A percentile compares a stretch with the other conserved stretches of the same genome.
phyloP scores from a whole-genome alignment of 2,329 filamentous ascomycete genomes.

The Ophiocordyceps robertsii region DNA sequence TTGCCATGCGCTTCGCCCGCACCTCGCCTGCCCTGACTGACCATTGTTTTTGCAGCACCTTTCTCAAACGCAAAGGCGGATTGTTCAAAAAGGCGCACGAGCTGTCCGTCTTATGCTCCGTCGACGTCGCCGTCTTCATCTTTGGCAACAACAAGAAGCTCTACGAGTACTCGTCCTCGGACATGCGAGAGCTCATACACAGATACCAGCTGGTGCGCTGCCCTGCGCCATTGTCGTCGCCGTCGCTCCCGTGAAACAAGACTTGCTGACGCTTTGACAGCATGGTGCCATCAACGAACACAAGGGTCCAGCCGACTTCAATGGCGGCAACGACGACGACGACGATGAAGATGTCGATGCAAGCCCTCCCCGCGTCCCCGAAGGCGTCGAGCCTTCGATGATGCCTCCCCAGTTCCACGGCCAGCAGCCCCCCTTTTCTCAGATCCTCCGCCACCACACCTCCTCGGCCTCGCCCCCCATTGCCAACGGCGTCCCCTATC shows the following conservation, averaged over 20 bases:
- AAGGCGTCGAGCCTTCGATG: conserved; percentile 43
- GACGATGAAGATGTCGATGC: conserved; percentile 60
- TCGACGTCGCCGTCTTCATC: conserved; percentile 97
- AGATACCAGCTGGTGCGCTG: conserved; percentile 79
- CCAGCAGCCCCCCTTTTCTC: conserved; percentile 54
- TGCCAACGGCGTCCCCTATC: conserved; percentile 59
- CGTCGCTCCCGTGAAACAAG: too few species aligned
- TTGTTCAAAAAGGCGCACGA: conserved; percentile 99
- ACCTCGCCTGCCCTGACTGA: not conserved
- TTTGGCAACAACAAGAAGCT: conserved; percentile 99
- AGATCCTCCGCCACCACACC: conserved; percentile 69
- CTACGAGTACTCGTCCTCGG: conserved; percentile 89
- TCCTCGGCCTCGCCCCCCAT: conserved; percentile 84
- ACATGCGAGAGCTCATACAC: conserved; percentile 82
- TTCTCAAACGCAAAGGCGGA: conserved; percentile 95
- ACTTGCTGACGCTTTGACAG: conserved; percentile 28
- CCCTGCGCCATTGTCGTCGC: not conserved
- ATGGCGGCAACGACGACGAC: conserved; percentile 65
- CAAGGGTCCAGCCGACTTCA: conserved; percentile 88
- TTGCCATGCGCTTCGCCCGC: too few species aligned
- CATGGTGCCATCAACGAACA: conserved; percentile 91
- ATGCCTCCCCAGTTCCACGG: conserved; percentile 59
- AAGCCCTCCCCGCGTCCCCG: conserved; percentile 54
- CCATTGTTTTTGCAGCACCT: conserved; percentile 49
- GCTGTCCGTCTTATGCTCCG: conserved; percentile 91